A percentile compares a stretch with the other conserved stretches of the same genome.
Evolutionary conservation across 192 early-diverging fungal species (phyloP).

Genomic region (Backusella tarrabulga): DNA sequence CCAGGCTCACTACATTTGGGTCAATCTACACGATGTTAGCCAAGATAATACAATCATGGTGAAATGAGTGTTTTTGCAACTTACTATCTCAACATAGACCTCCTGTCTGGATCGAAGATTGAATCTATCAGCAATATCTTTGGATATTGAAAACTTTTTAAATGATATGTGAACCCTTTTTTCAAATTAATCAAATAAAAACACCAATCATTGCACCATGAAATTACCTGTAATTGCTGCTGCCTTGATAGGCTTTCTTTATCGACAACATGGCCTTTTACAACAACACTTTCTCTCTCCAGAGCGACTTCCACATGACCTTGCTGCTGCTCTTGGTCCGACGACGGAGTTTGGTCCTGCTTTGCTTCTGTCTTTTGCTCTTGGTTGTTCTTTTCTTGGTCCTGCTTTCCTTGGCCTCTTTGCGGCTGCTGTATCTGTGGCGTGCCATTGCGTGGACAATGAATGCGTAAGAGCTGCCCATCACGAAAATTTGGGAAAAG

Average conservation of each 20-base stretch:
- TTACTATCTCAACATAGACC: slow-evolving; percentile 62
- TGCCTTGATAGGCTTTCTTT: slow-evolving; percentile 45
- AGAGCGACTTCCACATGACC: slow-evolving; percentile 1
- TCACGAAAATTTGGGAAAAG: slow-evolving; percentile 54
- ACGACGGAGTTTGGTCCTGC: not conserved
- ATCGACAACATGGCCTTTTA: slow-evolving; percentile 53
- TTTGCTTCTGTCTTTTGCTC: not conserved
- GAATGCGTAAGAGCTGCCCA: slow-evolving; percentile 68
- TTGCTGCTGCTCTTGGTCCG: slow-evolving; percentile 16
- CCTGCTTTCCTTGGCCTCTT: not conserved
- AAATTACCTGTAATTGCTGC: slow-evolving; percentile 57
- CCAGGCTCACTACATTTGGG: slow-evolving; percentile 60
- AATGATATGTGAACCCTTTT: not conserved
- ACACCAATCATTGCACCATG: not conserved
- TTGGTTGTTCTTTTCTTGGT: slow-evolving; percentile 3
- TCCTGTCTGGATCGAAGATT: slow-evolving; percentile 57
- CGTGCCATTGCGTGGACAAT: slow-evolving; percentile 31
- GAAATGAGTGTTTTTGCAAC: not conserved
- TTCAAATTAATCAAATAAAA: not conserved
- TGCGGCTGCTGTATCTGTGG: slow-evolving; percentile 5
- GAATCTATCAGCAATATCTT: slow-evolving; percentile 65
- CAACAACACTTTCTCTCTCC: slow-evolving; percentile 41
- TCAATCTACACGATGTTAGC: slow-evolving; percentile 55
- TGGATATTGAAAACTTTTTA: slow-evolving; percentile 63
- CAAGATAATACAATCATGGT: not conserved